Evolutionary conservation across 768 basidiomycete species (phyloP).

Genomic region (Hericium erinaceus): DNA sequence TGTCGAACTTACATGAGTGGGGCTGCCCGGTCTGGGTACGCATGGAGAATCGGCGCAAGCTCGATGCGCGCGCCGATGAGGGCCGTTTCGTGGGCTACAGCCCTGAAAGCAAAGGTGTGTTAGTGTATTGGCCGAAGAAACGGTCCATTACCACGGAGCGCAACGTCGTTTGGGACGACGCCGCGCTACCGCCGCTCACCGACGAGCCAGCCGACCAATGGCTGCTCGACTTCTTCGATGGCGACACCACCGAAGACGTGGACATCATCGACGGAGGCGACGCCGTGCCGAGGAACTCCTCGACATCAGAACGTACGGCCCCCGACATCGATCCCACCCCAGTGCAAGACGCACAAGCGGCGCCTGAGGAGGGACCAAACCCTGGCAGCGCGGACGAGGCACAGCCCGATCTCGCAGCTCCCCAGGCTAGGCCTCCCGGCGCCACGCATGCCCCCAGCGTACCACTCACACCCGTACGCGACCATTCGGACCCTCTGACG

Average conservation of each 20-base stretch:
- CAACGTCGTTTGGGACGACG: not conserved
- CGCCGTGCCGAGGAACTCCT: not conserved
- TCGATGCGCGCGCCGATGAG: not conserved
- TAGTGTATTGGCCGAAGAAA: not conserved
- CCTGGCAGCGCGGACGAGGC: not conserved
- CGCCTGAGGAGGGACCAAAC: not conserved
- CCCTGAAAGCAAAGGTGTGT: not conserved
- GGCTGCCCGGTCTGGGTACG: not conserved
- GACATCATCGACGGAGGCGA: not conserved
- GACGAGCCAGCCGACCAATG: not conserved
- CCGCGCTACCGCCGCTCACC: not conserved
- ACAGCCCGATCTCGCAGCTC: not conserved
- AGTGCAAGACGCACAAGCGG: too few species aligned
- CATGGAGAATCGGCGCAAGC: not conserved
- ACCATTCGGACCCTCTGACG: not conserved
- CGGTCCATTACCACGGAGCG: not conserved
- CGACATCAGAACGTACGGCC: not conserved
- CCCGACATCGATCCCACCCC: too few species aligned
- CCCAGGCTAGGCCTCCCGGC: not conserved
- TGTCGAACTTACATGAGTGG: not conserved
- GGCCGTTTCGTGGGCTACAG: not conserved
- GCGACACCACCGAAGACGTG: too few species aligned
- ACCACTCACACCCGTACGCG: not conserved
- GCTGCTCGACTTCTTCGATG: not conserved
- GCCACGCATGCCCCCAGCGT: too few species aligned